phyloP scores from a whole-genome alignment of 257 asterid genomes.

The Nyctanthes arbortristis region DNA sequence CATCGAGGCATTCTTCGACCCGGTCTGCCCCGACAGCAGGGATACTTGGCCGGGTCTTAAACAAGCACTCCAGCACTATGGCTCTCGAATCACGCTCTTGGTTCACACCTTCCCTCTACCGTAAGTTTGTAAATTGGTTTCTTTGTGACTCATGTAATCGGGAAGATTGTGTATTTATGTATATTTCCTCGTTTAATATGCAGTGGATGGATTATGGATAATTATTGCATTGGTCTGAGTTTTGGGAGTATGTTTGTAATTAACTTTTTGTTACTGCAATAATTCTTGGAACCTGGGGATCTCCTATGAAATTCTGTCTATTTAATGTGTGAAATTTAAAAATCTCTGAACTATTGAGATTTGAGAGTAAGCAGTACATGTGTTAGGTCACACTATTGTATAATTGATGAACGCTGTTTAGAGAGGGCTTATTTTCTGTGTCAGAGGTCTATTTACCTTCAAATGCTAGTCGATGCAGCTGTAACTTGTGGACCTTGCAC shows the following conservation, averaged over 20 bases:
- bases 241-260: not conserved
- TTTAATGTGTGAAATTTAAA: too few relatives aligned
- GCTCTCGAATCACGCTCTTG: slow-evolving; percentile 46
- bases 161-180: not conserved
- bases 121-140: slow-evolving; percentile 27
- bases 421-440: too few relatives aligned
- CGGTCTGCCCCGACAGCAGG: slow-evolving; percentile 87
- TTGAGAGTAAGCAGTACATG: too few relatives aligned
- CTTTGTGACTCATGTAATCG: too few relatives aligned
- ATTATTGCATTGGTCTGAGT: not conserved
- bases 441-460: too few relatives aligned
- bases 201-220: not conserved
- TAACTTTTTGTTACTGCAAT: not conserved
- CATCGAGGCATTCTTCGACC: slow-evolving; percentile 88
- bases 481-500: too few relatives aligned
- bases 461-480: too few relatives aligned
- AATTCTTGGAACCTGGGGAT: not conserved
- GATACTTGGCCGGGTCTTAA: slow-evolving; percentile 90
- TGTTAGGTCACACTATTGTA: too few relatives aligned
- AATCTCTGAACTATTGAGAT: too few relatives aligned
- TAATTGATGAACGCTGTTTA: too few relatives aligned
- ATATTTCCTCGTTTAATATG: not conserved
- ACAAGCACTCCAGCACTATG: slow-evolving; percentile 47
- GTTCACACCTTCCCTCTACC: slow-evolving; percentile 78
- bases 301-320: too few relatives aligned